Conservation (phyloP, 768 basidiomycete species). For the Lactifluus volemus region DNA sequence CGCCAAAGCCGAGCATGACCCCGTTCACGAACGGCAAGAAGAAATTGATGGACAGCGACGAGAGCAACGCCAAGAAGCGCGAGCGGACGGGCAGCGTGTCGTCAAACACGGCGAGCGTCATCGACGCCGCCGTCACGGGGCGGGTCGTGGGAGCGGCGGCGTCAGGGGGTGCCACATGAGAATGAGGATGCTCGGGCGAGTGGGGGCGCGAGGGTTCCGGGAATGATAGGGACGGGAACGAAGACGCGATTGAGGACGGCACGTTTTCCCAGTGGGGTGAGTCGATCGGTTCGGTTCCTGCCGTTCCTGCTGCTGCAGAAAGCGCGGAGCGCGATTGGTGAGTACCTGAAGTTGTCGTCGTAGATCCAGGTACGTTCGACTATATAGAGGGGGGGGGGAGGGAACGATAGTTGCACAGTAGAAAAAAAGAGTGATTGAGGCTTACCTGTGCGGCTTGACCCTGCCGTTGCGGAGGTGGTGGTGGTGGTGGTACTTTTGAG, state of each 20-base stretch:
- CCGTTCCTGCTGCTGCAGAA: neutral
- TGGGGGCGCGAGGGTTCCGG: conserved; percentile 53
- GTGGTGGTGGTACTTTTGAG: neutral
- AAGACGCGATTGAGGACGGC: conserved; percentile 35
- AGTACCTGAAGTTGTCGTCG: neutral
- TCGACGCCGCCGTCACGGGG: conserved; percentile 25
- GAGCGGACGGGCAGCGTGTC: conserved; percentile 54
- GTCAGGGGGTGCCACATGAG: conserved; percentile 18
- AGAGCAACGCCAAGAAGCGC: conserved; percentile 57
- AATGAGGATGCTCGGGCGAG: conserved; percentile 25
- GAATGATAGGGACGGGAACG: conserved; percentile 75
- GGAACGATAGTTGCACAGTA: too few relatives aligned
- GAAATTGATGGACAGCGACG: conserved; percentile 76
- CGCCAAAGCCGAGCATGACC: conserved; percentile 94
- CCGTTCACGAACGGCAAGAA: conserved; percentile 86
- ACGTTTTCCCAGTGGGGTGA: conserved; percentile 59
- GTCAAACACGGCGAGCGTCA: conserved; percentile 66
- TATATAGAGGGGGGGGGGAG: too few relatives aligned
- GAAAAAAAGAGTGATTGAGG: neutral
- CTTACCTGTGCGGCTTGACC: conserved; percentile 1
- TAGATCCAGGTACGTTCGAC: neutral
- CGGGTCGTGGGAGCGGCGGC: conserved; percentile 2
- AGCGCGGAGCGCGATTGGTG: neutral
- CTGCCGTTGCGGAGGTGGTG: neutral
- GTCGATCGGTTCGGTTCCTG: conserved; percentile 24